These are phyloP conservation scores for Amanita rubescens DNA, from an alignment of 768 basidiomycete species.

Conservation along the genomic window DNA sequence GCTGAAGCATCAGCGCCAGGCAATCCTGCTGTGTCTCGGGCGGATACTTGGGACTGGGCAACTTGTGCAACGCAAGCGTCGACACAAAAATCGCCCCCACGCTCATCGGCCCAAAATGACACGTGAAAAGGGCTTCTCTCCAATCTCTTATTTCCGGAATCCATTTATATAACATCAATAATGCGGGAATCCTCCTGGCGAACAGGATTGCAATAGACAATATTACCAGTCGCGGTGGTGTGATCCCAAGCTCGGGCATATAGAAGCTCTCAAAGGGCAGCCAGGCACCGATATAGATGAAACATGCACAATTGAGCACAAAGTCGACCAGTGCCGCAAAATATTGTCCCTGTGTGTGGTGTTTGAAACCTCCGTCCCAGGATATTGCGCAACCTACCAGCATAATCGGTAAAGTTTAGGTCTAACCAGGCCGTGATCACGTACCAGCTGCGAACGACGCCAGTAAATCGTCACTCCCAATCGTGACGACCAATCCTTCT, in stretches of 20 bases:
- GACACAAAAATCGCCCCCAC: slow-evolving; percentile 89
- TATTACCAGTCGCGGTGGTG: slow-evolving; percentile 62
- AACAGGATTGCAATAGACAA: slow-evolving; percentile 62
- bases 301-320: slow-evolving; percentile 72
- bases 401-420: background rate
- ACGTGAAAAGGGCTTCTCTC: slow-evolving; percentile 84
- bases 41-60: slow-evolving; percentile 51
- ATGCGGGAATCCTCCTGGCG: slow-evolving; percentile 73
- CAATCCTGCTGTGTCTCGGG: slow-evolving; percentile 64
- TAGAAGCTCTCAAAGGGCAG: slow-evolving; percentile 59
- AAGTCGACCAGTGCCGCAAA: slow-evolving; percentile 92
- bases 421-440: slow-evolving; percentile 7
- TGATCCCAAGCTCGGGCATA: slow-evolving; percentile 48
- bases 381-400: slow-evolving; percentile 73
- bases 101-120: slow-evolving; percentile 94
- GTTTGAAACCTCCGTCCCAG: slow-evolving; percentile 58
- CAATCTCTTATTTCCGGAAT: slow-evolving; percentile 83
- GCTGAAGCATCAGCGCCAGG: slow-evolving; percentile 63
- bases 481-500: slow-evolving; percentile 68
- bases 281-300: slow-evolving; percentile 88
- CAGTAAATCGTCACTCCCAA: slow-evolving; percentile 84
- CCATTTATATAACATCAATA: slow-evolving; percentile 72
- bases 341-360: slow-evolving; percentile 62
- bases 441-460: slow-evolving; percentile 81
- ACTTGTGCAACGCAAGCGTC: slow-evolving; percentile 55